phyloP scores from a whole-genome alignment of 1,284 basidiomycete genomes.

The Heliocybe sulcata region DNA sequence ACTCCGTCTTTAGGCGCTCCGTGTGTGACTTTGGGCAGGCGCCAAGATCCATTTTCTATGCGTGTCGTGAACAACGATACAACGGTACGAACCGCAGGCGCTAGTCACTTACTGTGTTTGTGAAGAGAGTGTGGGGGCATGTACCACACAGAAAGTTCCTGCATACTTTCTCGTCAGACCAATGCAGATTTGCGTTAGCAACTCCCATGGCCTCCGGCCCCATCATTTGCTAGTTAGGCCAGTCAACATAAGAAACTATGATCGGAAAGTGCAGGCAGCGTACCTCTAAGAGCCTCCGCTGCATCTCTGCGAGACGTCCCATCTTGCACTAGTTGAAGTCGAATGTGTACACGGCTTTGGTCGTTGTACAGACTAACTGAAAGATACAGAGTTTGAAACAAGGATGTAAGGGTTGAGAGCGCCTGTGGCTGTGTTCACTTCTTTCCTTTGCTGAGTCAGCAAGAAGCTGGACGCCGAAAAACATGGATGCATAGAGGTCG shows the following conservation, averaged over 20 bases:
- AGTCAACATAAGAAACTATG: slow-evolving; percentile 4
- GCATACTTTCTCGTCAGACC: slow-evolving; percentile 99
- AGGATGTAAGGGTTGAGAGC: no score
- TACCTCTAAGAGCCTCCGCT: slow-evolving; percentile 88
- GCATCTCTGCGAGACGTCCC: slow-evolving; percentile 86
- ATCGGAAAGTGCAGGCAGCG: slow-evolving; percentile 13
- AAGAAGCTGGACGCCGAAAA: no score
- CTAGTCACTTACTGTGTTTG: slow-evolving; percentile 85
- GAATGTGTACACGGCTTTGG: no score
- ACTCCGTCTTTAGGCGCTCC: slow-evolving; percentile 91
- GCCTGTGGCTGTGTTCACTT: no score
- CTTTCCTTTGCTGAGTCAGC: no score
- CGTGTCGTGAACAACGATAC: neutral
- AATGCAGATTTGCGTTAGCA: slow-evolving; percentile 86
- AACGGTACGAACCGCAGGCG: neutral
- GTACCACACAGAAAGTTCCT: slow-evolving; percentile 97
- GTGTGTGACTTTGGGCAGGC: slow-evolving; percentile 97
- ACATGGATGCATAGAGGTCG: no score
- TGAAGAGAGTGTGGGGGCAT: slow-evolving; percentile 96
- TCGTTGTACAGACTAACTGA: no score
- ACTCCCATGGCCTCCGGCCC: slow-evolving; percentile 98
- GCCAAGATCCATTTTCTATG: slow-evolving; percentile 98
- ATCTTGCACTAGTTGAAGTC: slow-evolving; percentile 31
- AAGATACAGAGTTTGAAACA: no score
- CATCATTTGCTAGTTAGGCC: slow-evolving; percentile 86